Evolutionary conservation across 768 basidiomycete species (phyloP).

Genomic region (Trametes meyenii): DNA sequence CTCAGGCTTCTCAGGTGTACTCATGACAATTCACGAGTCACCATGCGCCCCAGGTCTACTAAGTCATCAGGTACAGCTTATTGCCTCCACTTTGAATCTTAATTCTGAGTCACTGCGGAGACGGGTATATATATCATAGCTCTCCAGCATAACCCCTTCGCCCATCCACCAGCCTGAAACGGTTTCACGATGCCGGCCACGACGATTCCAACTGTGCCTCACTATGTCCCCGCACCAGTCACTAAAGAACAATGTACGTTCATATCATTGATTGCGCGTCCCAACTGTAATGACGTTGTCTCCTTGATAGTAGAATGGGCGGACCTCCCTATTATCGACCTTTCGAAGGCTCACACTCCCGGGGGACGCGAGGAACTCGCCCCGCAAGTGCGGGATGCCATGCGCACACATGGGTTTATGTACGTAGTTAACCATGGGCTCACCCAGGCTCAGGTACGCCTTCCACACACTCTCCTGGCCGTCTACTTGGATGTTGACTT

Average conservation of each 20-base stretch:
- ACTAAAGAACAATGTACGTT: constrained; percentile 28
- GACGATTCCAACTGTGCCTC: constrained; percentile 22
- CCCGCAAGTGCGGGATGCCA: constrained; percentile 36
- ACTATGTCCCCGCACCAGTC: constrained; percentile 29
- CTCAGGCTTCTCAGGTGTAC: no score
- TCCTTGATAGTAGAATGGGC: constrained; percentile 38
- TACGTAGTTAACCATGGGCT: constrained; percentile 56
- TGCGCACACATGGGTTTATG: constrained; percentile 44
- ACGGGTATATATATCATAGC: no score
- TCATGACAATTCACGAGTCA: no score
- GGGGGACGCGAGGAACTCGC: constrained; percentile 38
- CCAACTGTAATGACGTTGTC: no score
- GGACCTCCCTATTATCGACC: constrained; percentile 38
- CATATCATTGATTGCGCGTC: not conserved
- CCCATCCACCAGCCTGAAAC: not conserved
- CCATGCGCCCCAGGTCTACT: no score
- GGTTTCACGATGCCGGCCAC: constrained; percentile 19
- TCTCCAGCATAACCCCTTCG: no score
- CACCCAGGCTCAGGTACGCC: constrained; percentile 41
- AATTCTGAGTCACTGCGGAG: no score
- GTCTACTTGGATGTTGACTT: not conserved
- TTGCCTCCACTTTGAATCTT: no score
- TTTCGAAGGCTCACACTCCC: constrained; percentile 36
- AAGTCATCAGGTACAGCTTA: no score
- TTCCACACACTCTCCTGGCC: not conserved